phyloP scores from a whole-genome alignment of 176 grass and related monocot genomes.

The Oropetium thomaeum region DNA sequence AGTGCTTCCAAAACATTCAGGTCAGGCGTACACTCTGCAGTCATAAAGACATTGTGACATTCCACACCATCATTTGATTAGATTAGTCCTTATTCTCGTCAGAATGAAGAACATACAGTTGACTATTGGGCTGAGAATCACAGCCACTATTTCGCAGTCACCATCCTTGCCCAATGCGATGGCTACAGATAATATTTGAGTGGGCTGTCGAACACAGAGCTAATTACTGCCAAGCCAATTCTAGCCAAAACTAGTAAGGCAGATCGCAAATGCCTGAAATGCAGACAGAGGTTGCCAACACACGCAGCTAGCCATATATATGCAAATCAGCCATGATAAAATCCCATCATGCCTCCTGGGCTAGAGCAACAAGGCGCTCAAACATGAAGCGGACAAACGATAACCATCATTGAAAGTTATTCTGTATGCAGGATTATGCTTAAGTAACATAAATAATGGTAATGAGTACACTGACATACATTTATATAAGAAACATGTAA shows the following conservation, averaged over 20 bases:
- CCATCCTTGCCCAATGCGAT: not conserved
- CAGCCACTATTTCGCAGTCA: not conserved
- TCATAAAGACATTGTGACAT: not conserved
- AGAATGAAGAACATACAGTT: not conserved
- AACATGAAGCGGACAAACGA: too few species aligned
- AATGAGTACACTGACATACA: too few species aligned
- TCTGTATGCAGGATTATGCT: too few species aligned
- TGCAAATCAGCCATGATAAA: too few species aligned
- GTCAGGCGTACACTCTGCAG: not conserved
- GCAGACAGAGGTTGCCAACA: constrained; percentile 46
- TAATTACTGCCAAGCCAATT: constrained; percentile 51
- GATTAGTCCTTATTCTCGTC: not conserved
- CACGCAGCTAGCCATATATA: too few species aligned
- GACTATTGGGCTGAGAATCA: not conserved
- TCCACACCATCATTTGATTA: not conserved
- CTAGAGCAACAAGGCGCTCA: too few species aligned
- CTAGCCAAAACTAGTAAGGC: constrained; percentile 60
- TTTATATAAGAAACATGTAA: too few species aligned
- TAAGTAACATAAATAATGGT: too few species aligned
- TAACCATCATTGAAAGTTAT: too few species aligned
- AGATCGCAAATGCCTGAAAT: constrained; percentile 66
- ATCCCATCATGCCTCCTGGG: too few species aligned
- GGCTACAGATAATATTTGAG: not conserved
- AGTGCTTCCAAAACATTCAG: not conserved
- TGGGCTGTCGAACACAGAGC: not conserved